phyloP scores from a whole-genome alignment of 768 basidiomycete species.

The Mycena vitilis region DNA sequence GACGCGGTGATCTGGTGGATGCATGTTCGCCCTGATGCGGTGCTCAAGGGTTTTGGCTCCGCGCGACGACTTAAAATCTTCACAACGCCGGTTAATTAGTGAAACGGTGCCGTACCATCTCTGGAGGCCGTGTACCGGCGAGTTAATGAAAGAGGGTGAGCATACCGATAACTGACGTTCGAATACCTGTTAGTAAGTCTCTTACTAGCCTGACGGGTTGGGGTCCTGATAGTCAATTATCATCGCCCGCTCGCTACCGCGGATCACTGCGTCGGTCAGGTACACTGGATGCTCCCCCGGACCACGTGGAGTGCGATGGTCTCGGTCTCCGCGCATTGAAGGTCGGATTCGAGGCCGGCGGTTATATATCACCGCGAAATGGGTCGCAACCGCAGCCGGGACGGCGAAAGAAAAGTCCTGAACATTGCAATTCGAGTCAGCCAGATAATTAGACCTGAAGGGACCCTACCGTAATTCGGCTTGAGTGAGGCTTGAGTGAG shows the following conservation, averaged over 20 bases:
- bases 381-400: neutral
- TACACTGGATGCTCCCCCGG: neutral
- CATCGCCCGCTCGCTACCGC: slow-evolving; percentile 30
- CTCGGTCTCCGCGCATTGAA: slow-evolving; percentile 32
- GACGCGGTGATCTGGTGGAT: slow-evolving; percentile 2
- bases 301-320: slow-evolving; percentile 46
- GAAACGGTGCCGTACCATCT: slow-evolving; percentile 30
- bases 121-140: slow-evolving; percentile 16
- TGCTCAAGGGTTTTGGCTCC: slow-evolving; percentile 8
- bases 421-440: neutral
- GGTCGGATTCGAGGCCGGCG: slow-evolving; percentile 20
- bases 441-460: slow-evolving; percentile 2
- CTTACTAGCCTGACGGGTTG: slow-evolving; percentile 24
- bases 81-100: slow-evolving; percentile 20
- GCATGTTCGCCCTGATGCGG: slow-evolving; percentile 17
- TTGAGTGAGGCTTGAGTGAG: slow-evolving; percentile 5
- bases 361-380: slow-evolving; percentile 13
- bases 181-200: slow-evolving; percentile 22
- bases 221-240: slow-evolving; percentile 26
- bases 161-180: slow-evolving; percentile 33
- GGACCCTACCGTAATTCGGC: neutral
- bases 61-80: slow-evolving; percentile 4
- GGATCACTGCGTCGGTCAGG: slow-evolving; percentile 28
- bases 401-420: slow-evolving; percentile 7
- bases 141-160: slow-evolving; percentile 31